Evolutionary conservation across 2,329 filamentous ascomycete genomes (phyloP), one percentile per base, ranked within the genome.

Genomic region (Venturia aucupariae): DNA sequence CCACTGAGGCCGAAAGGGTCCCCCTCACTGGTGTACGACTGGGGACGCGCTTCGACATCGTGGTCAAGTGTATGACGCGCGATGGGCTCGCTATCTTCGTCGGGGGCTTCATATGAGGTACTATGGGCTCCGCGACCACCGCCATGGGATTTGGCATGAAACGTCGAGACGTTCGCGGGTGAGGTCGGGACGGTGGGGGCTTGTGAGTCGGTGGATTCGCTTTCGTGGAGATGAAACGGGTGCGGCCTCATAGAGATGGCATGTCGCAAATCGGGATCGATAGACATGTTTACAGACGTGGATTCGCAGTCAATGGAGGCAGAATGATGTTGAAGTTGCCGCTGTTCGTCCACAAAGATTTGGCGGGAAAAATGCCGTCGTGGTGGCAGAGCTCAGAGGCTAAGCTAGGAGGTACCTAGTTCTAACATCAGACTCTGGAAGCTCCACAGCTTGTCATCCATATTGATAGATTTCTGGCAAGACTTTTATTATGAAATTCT

Each of bases 1-100:
- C 84, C 84, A 0, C 89, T 86, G 4, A 97, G 86, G 64, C 87
- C 85, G 75, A 91, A 94, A 0, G 93, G 93, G 70, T 97, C 93
- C 71, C 85, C 88, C 68, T 87, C 85, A 32, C 76, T 75, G 24
- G 81, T 84, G 70, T 87, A 84, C 10, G 80, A 80, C 0, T 87
- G 86, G 8, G 84, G 76, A 46, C 80, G 77, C 30, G 76, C 72
- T 68, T 82, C 80, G 66, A 80, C 70, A 63, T 81, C 78, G 13
- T 60, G 59, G 38, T 60, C 54, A 11, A 44, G n/a, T 13, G 69
- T 71, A 69, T 75, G 76, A 62, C 73, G 71, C 61, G 72, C 74
- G 27, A 72, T 73, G 64, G 74, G 68, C 38, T 69, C 68, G 27
- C 38, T 15, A 3, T 48, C 41, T 30, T 72, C 70, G 2, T 64